A percentile compares a stretch with the other conserved stretches of the same genome.
These are phyloP conservation scores for Sporothrix protearum DNA, from an alignment of 2,329 filamentous ascomycete species.

Conservation along the genomic window DNA sequence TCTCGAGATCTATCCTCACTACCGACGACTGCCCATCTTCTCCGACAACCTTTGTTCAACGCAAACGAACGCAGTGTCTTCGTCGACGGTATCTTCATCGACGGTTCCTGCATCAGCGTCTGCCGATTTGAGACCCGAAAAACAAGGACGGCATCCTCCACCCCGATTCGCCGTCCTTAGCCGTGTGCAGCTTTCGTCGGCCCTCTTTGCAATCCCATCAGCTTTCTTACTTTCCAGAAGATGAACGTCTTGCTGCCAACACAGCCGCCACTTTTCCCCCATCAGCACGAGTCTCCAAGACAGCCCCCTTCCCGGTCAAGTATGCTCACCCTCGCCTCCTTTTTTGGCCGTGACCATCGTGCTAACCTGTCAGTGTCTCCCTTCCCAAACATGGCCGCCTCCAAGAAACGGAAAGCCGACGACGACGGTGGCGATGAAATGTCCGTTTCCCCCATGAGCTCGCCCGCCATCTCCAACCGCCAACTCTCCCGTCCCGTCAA, in stretches of 20 bases:
- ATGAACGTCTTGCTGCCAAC: slow-evolving; percentile 63
- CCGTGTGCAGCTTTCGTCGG: not conserved
- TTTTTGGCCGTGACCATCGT: not conserved
- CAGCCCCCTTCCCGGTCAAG: slow-evolving; percentile 54
- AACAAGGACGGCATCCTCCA: not conserved
- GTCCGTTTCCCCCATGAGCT: slow-evolving; percentile 81
- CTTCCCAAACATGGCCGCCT: slow-evolving; percentile 50
- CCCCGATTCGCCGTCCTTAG: not conserved
- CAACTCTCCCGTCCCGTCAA: slow-evolving; percentile 65
- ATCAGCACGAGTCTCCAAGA: slow-evolving; percentile 55
- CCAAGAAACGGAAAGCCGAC: slow-evolving; percentile 81
- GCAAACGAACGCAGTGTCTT: not conserved
- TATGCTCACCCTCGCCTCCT: slow-evolving; percentile 40
- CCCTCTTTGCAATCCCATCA: not conserved
- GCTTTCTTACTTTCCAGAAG: slow-evolving; percentile 26
- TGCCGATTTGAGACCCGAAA: not conserved
- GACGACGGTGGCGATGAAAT: slow-evolving; percentile 76
- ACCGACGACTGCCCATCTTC: not conserved
- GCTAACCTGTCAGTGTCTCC: slow-evolving; percentile 42
- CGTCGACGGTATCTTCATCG: not conserved
- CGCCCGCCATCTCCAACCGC: slow-evolving; percentile 69
- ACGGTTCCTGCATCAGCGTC: not conserved
- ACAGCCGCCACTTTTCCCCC: slow-evolving; percentile 57
- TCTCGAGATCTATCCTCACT: not conserved
- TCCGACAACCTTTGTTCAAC: not conserved